Conservation (phyloP, 164 flowering plant genomes). For the Vitis rupestris region DNA sequence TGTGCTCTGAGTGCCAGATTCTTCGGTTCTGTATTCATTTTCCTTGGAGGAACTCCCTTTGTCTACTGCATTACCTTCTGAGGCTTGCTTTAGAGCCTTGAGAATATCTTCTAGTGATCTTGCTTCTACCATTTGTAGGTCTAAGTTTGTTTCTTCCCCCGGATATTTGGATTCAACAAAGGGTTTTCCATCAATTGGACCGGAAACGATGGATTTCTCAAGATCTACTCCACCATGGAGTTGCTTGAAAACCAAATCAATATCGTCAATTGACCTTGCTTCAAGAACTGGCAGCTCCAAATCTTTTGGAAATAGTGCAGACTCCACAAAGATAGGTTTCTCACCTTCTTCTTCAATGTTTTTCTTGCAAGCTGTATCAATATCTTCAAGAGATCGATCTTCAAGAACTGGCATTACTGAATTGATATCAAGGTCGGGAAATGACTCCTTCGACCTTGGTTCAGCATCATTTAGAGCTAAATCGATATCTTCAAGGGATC, state of each 20-base stretch:
- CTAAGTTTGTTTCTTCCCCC: slow-evolving; percentile 1
- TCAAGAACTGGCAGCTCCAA: slow-evolving; percentile 36
- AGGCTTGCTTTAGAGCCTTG: slow-evolving; percentile 17
- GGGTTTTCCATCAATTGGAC: slow-evolving; percentile 11
- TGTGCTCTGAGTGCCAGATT: slow-evolving; percentile 2
- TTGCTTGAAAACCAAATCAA: slow-evolving; percentile 27
- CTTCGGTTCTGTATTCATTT: slow-evolving; percentile 17
- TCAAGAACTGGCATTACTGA: no score
- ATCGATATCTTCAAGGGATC: no score
- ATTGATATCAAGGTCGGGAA: no score
- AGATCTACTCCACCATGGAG: slow-evolving; percentile 24
- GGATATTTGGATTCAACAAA: slow-evolving; percentile 10
- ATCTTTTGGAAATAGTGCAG: not conserved
- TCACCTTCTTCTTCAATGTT: not conserved
- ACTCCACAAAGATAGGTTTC: slow-evolving; percentile 6
- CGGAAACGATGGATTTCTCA: slow-evolving; percentile 26
- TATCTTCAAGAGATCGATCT: no score
- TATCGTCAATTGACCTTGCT: slow-evolving; percentile 34
- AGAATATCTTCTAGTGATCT: slow-evolving; percentile 29
- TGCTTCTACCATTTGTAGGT: slow-evolving; percentile 25
- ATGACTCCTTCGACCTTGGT: no score
- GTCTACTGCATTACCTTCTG: slow-evolving; percentile 5
- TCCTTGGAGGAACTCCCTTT: not conserved
- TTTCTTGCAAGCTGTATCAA: not conserved
- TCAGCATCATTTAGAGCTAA: no score